Conservation (phyloP, 1,284 basidiomycete genomes). For the Entoloma clypeatum region DNA sequence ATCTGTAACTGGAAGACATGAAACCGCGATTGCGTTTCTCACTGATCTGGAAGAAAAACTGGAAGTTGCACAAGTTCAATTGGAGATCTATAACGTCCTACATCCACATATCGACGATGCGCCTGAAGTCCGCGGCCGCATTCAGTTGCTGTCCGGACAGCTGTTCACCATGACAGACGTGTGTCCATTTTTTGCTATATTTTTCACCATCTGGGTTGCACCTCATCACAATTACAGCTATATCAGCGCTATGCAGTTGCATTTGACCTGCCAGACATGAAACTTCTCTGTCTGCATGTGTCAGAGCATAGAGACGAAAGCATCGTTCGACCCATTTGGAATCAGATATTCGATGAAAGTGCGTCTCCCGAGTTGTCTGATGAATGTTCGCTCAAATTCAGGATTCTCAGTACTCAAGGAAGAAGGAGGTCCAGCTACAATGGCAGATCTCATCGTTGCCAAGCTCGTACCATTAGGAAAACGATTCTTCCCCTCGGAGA, state of each 20-base stretch:
- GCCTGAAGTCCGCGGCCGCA: conserved; percentile 50
- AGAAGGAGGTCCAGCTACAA: conserved; percentile 44
- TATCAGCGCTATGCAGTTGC: conserved; percentile 89
- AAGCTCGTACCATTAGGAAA: conserved; percentile 72
- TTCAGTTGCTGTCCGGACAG: conserved; percentile 51
- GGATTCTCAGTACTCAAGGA: conserved; percentile 42
- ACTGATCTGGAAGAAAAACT: conserved; percentile 94
- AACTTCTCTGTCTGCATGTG: conserved; percentile 89
- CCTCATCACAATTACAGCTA: conserved; percentile 52
- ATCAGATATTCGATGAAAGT: conserved; percentile 80
- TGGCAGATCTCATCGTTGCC: conserved; percentile 59
- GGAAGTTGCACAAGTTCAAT: conserved; percentile 95
- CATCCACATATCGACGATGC: conserved; percentile 58
- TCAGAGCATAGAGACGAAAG: conserved; percentile 88
- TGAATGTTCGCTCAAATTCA: neutral
- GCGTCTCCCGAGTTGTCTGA: conserved; percentile 24
- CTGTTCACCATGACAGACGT: conserved; percentile 74
- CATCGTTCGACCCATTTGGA: conserved; percentile 85
- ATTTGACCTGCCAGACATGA: conserved; percentile 79
- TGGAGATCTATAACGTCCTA: conserved; percentile 77
- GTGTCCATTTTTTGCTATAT: conserved; percentile 18
- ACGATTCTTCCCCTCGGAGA: conserved; percentile 87
- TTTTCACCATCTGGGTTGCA: conserved; percentile 9
- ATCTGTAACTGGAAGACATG: conserved; percentile 69
- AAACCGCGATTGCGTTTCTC: conserved; percentile 86